Evolutionary conservation across 257 asterid species (phyloP).

Genomic region (Nemophila menziesii): DNA sequence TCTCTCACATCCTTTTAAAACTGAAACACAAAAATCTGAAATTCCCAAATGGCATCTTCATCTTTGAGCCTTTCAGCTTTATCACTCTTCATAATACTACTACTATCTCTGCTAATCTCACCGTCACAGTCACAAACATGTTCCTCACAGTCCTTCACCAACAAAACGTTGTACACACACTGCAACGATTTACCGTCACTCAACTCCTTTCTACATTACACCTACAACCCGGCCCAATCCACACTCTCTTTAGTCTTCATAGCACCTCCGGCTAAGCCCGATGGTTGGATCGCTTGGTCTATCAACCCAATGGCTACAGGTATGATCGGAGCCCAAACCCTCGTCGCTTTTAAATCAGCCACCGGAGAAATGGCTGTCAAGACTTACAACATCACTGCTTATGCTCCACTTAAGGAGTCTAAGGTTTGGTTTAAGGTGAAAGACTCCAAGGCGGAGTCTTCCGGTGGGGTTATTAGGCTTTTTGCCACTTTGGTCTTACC

Average conservation of each 20-base stretch:
- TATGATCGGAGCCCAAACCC: constrained; percentile 78
- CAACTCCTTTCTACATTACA: constrained; percentile 57
- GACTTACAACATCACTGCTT: constrained; percentile 29
- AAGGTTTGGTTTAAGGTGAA: constrained; percentile 27
- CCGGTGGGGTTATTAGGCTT: constrained; percentile 4
- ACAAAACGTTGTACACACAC: constrained; percentile 35
- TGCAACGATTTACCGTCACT: constrained; percentile 63
- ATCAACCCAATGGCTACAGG: constrained; percentile 56
- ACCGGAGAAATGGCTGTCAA: constrained; percentile 31
- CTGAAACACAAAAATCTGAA: not conserved
- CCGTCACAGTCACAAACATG: constrained; percentile 42
- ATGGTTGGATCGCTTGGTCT: constrained; percentile 91
- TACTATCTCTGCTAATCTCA: constrained; percentile 12
- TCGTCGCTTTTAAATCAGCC: constrained; percentile 27
- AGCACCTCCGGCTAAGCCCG: constrained; percentile 40
- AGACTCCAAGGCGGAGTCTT: constrained; percentile 18
- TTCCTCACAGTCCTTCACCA: constrained; percentile 42
- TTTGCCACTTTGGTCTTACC: constrained; percentile 18
- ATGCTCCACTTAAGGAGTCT: constrained; percentile 24
- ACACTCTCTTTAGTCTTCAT: constrained; percentile 42
- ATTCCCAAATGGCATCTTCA: not conserved
- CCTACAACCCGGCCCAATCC: constrained; percentile 21
- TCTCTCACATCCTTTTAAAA: not conserved
- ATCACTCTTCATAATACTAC: not conserved
- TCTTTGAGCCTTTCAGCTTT: not conserved